Conservation (phyloP, 805 yeast species). For the Wickerhamiella lipophila region DNA sequence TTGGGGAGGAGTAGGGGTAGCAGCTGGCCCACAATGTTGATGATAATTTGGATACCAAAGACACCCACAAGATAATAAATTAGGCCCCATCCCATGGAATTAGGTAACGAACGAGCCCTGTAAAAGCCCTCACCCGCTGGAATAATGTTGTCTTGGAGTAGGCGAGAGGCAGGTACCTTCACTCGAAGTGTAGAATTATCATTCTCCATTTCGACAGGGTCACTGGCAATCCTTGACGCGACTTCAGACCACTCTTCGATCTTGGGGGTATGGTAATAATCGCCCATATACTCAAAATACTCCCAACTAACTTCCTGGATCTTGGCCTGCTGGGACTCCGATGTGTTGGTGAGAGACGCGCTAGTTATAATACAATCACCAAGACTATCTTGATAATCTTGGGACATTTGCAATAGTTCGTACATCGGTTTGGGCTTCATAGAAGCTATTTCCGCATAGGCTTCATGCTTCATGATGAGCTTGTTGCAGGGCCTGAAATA, state of each 20-base stretch:
- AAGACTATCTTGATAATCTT: neutral
- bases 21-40: slow-evolving; percentile 12
- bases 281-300: slow-evolving; percentile 5
- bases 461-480: neutral
- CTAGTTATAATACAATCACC: slow-evolving; percentile 4
- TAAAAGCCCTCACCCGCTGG: neutral
- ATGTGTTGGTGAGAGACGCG: neutral
- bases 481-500: slow-evolving; percentile 4
- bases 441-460: neutral
- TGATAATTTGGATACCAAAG: slow-evolving; percentile 7
- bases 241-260: neutral
- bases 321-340: neutral
- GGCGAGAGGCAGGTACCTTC: neutral
- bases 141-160: neutral
- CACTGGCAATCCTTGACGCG: neutral
- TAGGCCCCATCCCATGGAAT: slow-evolving; percentile 10
- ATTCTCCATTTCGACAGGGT: neutral
- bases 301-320: slow-evolving; percentile 7
- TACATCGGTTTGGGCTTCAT: neutral
- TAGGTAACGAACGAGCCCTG: slow-evolving; percentile 3
- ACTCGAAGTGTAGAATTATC: neutral
- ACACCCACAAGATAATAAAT: slow-evolving; percentile 10
- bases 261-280: neutral
- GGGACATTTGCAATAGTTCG: neutral
- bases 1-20: neutral